These are phyloP conservation scores for Annulohypoxylon moriforme DNA, from an alignment of 495 filamentous ascomycete genomes.

Conservation along the genomic window DNA sequence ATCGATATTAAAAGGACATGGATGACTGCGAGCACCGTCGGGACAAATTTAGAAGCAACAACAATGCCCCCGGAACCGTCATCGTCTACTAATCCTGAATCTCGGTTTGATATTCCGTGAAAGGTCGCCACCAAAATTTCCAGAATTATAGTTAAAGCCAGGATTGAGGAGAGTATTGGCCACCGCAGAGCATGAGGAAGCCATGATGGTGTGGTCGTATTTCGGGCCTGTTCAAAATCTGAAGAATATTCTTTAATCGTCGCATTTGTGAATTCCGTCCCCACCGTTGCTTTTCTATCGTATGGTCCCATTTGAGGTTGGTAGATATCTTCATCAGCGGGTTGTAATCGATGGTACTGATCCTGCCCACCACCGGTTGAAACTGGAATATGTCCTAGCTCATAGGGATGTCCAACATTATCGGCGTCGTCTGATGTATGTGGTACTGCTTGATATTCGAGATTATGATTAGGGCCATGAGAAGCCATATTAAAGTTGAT, in stretches of 20 bases:
- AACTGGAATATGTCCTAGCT: background rate
- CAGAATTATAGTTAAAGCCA: conserved; percentile 37
- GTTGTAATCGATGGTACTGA: background rate
- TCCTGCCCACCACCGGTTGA: background rate
- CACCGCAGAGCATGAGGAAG: conserved; percentile 38
- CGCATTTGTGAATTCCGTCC: background rate
- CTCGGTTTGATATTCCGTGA: conserved; percentile 29
- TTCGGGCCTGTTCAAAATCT: background rate
- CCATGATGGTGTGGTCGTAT: conserved; percentile 26
- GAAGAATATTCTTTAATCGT: background rate
- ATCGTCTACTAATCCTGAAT: conserved; percentile 48
- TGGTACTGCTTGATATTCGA: background rate
- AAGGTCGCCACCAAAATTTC: conserved; percentile 32
- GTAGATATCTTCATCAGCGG: background rate
- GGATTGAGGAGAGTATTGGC: conserved; percentile 27
- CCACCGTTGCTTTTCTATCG: background rate
- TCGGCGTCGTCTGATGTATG: background rate
- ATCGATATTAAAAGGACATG: conserved; percentile 47
- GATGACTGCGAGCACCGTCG: conserved; percentile 51
- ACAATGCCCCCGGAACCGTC: conserved; percentile 46
- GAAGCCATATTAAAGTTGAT: background rate
- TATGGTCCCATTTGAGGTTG: background rate
- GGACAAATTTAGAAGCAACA: conserved; percentile 51
- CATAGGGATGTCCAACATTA: background rate
- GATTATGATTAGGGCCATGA: conserved; percentile 5